A percentile compares a stretch with the other conserved stretches of the same genome.
Conservation (phyloP, 345 rosid genomes). For the Mangifera indica region DNA sequence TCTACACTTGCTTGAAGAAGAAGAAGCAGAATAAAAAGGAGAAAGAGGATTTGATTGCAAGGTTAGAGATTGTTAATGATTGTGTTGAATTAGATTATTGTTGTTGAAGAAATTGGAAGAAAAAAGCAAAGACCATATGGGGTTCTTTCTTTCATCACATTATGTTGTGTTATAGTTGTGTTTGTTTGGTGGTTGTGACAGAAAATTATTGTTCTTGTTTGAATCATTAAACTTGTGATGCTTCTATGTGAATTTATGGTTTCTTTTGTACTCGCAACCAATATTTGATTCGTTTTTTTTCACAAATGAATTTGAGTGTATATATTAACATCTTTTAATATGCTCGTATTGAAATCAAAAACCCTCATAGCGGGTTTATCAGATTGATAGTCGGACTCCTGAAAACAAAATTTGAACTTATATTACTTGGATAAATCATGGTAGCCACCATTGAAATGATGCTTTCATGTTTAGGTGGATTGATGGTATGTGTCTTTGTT, state of each 20-base stretch:
- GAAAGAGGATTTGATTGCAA: background rate
- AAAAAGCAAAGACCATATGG: background rate
- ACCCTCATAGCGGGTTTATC: too few species aligned
- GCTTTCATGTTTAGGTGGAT: too few species aligned
- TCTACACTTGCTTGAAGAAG: constrained; percentile 46
- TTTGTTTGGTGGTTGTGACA: background rate
- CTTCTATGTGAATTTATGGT: background rate
- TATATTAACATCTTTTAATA: too few species aligned
- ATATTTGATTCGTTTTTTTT: too few species aligned
- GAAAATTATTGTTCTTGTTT: background rate
- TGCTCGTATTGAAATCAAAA: too few species aligned
- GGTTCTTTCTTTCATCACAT: background rate
- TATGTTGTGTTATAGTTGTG: background rate
- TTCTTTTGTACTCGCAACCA: background rate
- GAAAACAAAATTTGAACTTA: too few species aligned
- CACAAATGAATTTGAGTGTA: too few species aligned
- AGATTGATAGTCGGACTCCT: too few species aligned
- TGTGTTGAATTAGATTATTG: constrained; percentile 6
- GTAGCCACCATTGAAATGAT: too few species aligned
- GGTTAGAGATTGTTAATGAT: constrained; percentile 11
- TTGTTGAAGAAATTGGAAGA: background rate
- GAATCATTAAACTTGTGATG: too few species aligned
- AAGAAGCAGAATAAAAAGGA: background rate
- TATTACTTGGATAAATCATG: too few species aligned
- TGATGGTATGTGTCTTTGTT: too few species aligned